These are phyloP conservation scores for Epichloe festucae DNA, from an alignment of 2,329 filamentous ascomycete species.

Conservation along the genomic window DNA sequence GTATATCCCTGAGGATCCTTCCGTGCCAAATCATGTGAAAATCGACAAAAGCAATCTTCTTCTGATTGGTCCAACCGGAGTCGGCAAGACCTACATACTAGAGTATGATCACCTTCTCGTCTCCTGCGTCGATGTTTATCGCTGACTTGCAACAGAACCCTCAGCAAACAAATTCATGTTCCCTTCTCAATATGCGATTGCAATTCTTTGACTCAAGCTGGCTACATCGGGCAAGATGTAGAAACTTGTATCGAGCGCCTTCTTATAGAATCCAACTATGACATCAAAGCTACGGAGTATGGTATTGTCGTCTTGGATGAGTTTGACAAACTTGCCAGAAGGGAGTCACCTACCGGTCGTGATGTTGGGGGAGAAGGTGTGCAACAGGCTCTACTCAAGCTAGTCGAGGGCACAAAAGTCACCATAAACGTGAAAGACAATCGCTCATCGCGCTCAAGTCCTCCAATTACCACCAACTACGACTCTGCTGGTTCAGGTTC, in stretches of 20 bases:
- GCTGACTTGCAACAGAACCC: slow-evolving; percentile 46
- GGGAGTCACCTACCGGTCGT: slow-evolving; percentile 76
- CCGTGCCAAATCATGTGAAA: slow-evolving; percentile 41
- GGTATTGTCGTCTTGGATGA: slow-evolving; percentile 95
- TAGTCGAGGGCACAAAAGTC: slow-evolving; percentile 89
- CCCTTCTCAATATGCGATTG: slow-evolving; percentile 94
- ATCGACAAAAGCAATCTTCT: slow-evolving; percentile 95
- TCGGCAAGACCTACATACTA: slow-evolving; percentile 92
- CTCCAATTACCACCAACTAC: slow-evolving; percentile 41
- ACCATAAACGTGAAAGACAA: slow-evolving; percentile 82
- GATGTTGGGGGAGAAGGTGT: slow-evolving; percentile 95
- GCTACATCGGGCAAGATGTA: slow-evolving; percentile 97
- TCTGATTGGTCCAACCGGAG: slow-evolving; percentile 80
- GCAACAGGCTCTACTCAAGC: slow-evolving; percentile 88
- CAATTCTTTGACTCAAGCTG: slow-evolving; percentile 89
- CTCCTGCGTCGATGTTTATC: not conserved
- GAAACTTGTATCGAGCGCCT: slow-evolving; percentile 87
- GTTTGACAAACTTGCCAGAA: slow-evolving; percentile 90
- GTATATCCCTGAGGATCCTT: slow-evolving; percentile 35
- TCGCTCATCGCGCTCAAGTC: slow-evolving; percentile 40
- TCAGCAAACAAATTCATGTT: slow-evolving; percentile 86
- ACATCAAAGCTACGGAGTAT: slow-evolving; percentile 69
- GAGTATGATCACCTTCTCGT: slow-evolving; percentile 33
- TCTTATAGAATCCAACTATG: slow-evolving; percentile 80
- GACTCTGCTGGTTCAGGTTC: slow-evolving; percentile 29